These are phyloP conservation scores for Pichia sp. DNA, from an alignment of 1,139 yeast genomes.

Conservation along the genomic window DNA sequence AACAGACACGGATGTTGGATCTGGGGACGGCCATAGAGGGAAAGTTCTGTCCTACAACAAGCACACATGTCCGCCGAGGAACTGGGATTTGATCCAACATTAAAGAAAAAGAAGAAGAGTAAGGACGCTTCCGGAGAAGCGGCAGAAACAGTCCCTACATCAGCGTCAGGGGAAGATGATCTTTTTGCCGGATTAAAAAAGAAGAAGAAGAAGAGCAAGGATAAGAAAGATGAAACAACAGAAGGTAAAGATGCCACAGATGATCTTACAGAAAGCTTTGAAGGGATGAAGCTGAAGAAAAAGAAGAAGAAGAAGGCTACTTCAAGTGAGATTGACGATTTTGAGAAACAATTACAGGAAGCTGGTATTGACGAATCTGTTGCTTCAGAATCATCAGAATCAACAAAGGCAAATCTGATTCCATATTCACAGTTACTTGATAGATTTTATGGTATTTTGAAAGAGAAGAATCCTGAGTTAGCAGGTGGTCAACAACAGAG, in stretches of 20 bases:
- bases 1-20: background rate
- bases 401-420: slow-evolving; percentile 44
- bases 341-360: slow-evolving; percentile 82
- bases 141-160: slow-evolving; percentile 15
- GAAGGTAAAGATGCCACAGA: slow-evolving; percentile 34
- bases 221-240: slow-evolving; percentile 31
- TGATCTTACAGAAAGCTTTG: slow-evolving; percentile 56
- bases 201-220: slow-evolving; percentile 39
- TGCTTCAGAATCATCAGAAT: slow-evolving; percentile 23
- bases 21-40: background rate
- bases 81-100: slow-evolving; percentile 68
- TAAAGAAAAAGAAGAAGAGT: slow-evolving; percentile 83
- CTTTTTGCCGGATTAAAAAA: slow-evolving; percentile 49
- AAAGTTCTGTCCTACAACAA: background rate
- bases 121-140: slow-evolving; percentile 33
- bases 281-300: slow-evolving; percentile 55
- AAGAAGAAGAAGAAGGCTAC: slow-evolving; percentile 80
- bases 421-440: slow-evolving; percentile 73
- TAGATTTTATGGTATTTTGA: slow-evolving; percentile 78
- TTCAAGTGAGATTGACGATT: slow-evolving; percentile 60
- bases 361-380: slow-evolving; percentile 66
- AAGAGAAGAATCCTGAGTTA: slow-evolving; percentile 92
- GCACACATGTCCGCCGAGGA: slow-evolving; percentile 36
- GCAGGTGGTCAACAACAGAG: slow-evolving; percentile 95
- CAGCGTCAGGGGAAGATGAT: slow-evolving; percentile 35